Conservation (phyloP, 139 green algal species). For the Gonium pectorale region DNA sequence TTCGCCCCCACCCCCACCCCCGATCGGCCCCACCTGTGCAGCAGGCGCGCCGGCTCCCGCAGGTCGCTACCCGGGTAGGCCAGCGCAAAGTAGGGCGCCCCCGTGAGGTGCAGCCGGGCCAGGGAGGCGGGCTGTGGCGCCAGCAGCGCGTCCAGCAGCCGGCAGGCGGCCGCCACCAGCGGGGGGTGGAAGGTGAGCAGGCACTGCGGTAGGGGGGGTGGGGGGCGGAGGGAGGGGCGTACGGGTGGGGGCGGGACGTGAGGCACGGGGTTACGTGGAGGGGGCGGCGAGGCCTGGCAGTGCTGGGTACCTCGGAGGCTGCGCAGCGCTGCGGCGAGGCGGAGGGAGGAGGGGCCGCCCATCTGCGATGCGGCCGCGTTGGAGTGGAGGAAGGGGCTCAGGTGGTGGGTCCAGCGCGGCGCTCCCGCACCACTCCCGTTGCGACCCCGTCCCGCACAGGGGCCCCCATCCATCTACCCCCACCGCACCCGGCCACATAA, state of each 20-base stretch:
- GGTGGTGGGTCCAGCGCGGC: too few relatives aligned
- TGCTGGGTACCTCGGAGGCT: too few relatives aligned
- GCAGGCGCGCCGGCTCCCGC: slow-evolving; percentile 71
- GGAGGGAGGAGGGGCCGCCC: too few relatives aligned
- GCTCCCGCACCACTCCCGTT: too few relatives aligned
- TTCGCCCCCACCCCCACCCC: background rate
- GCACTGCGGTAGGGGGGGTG: slow-evolving; percentile 63
- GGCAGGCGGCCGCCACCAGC: slow-evolving; percentile 74
- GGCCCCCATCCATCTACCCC: too few relatives aligned
- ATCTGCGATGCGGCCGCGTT: too few relatives aligned
- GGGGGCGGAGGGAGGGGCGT: background rate
- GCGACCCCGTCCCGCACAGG: too few relatives aligned
- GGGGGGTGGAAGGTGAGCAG: slow-evolving; percentile 84
- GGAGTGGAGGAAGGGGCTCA: too few relatives aligned
- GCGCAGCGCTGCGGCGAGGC: too few relatives aligned
- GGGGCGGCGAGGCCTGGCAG: too few relatives aligned
- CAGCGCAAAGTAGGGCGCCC: slow-evolving; percentile 91
- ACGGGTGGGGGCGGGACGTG: background rate
- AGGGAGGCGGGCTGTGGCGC: slow-evolving; percentile 73
- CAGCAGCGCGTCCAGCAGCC: slow-evolving; percentile 78
- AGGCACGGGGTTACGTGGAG: too few relatives aligned
- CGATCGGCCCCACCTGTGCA: slow-evolving; percentile 65
- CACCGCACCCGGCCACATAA: too few relatives aligned
- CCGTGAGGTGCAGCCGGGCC: slow-evolving; percentile 86
- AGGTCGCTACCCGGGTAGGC: slow-evolving; percentile 92